Percentiles rank a stretch among this genome's conserved stretches.
phyloP scores from a whole-genome alignment of 2,329 filamentous ascomycete species.

The Chrysosporium keratinophilum region DNA sequence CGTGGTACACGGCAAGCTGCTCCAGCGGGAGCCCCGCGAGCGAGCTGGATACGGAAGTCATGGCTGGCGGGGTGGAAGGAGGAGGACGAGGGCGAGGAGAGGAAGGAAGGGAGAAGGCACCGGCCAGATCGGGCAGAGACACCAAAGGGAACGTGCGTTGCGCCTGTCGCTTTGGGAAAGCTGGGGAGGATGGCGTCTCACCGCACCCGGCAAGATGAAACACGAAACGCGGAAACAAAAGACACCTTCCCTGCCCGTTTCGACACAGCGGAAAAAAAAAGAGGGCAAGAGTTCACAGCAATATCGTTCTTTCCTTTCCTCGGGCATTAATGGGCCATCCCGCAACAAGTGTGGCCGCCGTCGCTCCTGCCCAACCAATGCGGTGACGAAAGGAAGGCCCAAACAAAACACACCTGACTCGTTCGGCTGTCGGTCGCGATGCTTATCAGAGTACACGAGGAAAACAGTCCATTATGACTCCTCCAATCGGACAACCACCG shows the following conservation, averaged over 20 bases:
- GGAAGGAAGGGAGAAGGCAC: not conserved
- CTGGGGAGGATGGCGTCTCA: not conserved
- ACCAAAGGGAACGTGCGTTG: not conserved
- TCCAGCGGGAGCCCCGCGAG: slow-evolving; percentile 67
- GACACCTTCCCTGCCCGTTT: not conserved
- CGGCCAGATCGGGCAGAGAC: not conserved
- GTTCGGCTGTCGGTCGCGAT: not conserved
- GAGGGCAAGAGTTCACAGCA: not conserved
- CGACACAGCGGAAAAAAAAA: not conserved
- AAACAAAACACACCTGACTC: not conserved
- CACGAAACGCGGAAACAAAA: not conserved
- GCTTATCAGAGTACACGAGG: not conserved
- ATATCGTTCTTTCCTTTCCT: not conserved
- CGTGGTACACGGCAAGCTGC: slow-evolving; percentile 77
- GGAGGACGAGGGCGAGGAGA: not conserved
- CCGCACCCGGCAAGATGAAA: not conserved
- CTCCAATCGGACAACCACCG: not conserved
- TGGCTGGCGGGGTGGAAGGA: slow-evolving; percentile 35
- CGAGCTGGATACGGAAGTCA: slow-evolving; percentile 74
- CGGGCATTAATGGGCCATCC: not conserved
- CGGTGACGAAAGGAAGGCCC: not conserved
- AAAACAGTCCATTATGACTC: slow-evolving; percentile 1
- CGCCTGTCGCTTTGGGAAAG: not conserved
- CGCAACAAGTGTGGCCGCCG: not conserved
- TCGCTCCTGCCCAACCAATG: slow-evolving; percentile 8